A percentile compares a stretch with the other conserved stretches of the same genome.
phyloP scores from a whole-genome alignment of 2,329 filamentous ascomycete species.

The Monosporascus sp. region DNA sequence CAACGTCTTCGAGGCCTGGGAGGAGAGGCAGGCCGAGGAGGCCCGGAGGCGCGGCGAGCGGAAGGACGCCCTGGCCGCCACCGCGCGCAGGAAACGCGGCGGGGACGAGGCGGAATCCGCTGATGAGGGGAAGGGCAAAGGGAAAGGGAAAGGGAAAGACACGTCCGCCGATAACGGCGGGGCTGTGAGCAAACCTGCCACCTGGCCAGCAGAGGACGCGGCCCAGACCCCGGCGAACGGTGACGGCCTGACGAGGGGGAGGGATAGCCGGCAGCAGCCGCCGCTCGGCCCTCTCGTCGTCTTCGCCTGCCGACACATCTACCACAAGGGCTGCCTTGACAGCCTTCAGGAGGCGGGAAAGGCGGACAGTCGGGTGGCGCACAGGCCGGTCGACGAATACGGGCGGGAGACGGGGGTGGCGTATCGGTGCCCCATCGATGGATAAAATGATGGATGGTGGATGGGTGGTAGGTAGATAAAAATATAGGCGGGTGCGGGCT shows the following conservation, averaged over 20 bases:
- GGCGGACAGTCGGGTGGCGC: slow-evolving; percentile 34
- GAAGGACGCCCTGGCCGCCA: slow-evolving; percentile 30
- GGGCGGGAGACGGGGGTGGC: slow-evolving; percentile 40
- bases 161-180: slow-evolving; percentile 25
- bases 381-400: slow-evolving; percentile 37
- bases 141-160: slow-evolving; percentile 53
- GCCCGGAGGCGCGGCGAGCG: slow-evolving; percentile 38
- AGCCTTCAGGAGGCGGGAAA: slow-evolving; percentile 39
- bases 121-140: slow-evolving; percentile 31
- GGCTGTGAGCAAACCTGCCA: background rate
- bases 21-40: slow-evolving; percentile 51
- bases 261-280: slow-evolving; percentile 28
- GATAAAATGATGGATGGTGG: slow-evolving; percentile 24
- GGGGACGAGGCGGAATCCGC: slow-evolving; percentile 18
- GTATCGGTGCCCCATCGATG: slow-evolving; percentile 54
- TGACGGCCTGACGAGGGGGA: slow-evolving; percentile 36
- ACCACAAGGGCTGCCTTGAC: slow-evolving; percentile 65
- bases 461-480: too few species aligned
- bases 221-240: slow-evolving; percentile 3
- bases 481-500: too few species aligned
- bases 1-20: slow-evolving; percentile 77
- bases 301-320: slow-evolving; percentile 65
- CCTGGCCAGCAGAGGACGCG: background rate
- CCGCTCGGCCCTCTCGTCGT: slow-evolving; percentile 60
- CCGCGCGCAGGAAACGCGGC: slow-evolving; percentile 29